Evolutionary conservation across 2,329 filamentous ascomycete species (phyloP).

Genomic region (Colletotrichum agaves): DNA sequence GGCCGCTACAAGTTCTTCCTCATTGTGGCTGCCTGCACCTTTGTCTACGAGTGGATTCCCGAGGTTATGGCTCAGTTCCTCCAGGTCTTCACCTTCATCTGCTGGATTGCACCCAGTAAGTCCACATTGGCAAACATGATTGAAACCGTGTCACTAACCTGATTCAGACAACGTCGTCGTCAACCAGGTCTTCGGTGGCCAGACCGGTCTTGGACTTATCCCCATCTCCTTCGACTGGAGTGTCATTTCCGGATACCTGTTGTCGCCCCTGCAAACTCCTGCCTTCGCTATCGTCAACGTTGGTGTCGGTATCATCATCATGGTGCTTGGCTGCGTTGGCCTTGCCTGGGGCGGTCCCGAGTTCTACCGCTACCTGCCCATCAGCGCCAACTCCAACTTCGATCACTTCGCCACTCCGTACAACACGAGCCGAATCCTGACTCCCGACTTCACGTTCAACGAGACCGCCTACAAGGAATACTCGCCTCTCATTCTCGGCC

Average conservation of each 20-base stretch:
- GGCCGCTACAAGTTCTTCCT: slow-evolving; percentile 73
- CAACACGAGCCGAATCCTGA: slow-evolving; percentile 69
- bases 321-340: slow-evolving; percentile 61
- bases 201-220: slow-evolving; percentile 67
- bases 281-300: slow-evolving; percentile 69
- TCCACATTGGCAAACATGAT: too few relatives aligned
- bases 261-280: slow-evolving; percentile 61
- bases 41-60: slow-evolving; percentile 50
- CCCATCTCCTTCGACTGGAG: slow-evolving; percentile 70
- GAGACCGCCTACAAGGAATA: slow-evolving; percentile 70
- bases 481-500: slow-evolving; percentile 62
- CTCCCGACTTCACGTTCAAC: slow-evolving; percentile 65
- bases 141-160: too few relatives aligned
- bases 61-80: slow-evolving; percentile 39
- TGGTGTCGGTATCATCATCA: slow-evolving; percentile 62
- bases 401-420: slow-evolving; percentile 72
- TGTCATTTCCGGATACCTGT: slow-evolving; percentile 59
- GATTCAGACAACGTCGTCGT: slow-evolving; percentile 60
- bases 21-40: slow-evolving; percentile 62
- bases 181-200: slow-evolving; percentile 71
- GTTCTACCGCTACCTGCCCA: slow-evolving; percentile 57
- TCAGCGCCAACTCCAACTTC: slow-evolving; percentile 63
- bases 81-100: slow-evolving; percentile 66
- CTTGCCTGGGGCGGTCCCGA: slow-evolving; percentile 60
- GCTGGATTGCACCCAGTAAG: slow-evolving; percentile 65